Base-by-base conservation (phyloP, 257 asterid species). In the Mentha longifolia region DNA sequence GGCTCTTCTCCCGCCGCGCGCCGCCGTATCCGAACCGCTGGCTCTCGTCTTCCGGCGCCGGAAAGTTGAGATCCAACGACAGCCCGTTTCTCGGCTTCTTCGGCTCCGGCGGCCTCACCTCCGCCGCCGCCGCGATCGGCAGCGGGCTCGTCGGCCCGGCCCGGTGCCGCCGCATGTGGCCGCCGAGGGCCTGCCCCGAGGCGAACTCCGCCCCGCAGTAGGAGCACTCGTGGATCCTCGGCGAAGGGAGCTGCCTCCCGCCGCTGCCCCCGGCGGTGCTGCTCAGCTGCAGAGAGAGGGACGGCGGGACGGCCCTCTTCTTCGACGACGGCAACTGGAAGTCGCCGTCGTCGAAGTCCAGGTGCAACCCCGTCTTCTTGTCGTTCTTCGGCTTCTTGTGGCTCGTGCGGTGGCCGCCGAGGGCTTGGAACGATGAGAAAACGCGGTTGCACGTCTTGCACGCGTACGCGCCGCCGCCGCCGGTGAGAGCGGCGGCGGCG, bases 1-100 rank as follows among this genome's bases (percentile, higher is more conserved):
- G 72, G 57, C 60, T 39, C 41, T 74, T 69, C 12, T 68, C 62
- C 42, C 43, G 41, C 81, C 79, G 68, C 49, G 47, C 30, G 9
- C 68, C 52, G 37, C 67, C 76, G 51, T 77, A 64, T 31, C 75
- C 79, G 43, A 66, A 73, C 68, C 70, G 79, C 9, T 60, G 76
- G 33, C 67, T 78, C 72, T 84, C 89, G 43, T 84, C 89, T 46
- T 76, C 88, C 4, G 89, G 90, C 7, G 92, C 92, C 15, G 91
- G 95, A 49, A 84, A 93, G 33, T 91, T 91, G 31, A 91, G 95
- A 86, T 91, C 97, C 84, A 91, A 72, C 3, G 86, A 71, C 50
- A 87, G 77, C 13, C 80, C 79, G 12, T 35, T 81, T 72, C 70
- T 69, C 43, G 63, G 55, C 60, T 50, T 79, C 59, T 66, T 83